Evolutionary conservation across 73 alveolate genomes (phyloP), one percentile per base, ranked within the genome.

Genomic region (Tetrahymena thermophila): DNA sequence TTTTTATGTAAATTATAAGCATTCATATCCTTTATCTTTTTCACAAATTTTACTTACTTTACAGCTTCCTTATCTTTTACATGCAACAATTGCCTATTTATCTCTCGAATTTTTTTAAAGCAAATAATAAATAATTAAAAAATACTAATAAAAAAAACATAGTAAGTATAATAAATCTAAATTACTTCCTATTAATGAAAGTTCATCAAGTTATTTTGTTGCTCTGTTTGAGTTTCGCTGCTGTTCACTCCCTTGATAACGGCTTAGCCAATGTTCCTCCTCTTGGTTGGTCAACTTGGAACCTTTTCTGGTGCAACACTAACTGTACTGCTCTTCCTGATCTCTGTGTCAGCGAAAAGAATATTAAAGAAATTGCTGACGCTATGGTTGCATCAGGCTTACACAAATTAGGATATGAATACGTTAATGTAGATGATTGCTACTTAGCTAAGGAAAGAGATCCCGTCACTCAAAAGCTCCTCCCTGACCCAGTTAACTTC

Each of bases 221-320:
- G 37, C 89, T 71, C 89, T 71, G 89, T 19, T 19, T 85, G 21
- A n/a, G 94, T 23, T 42, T 43, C 16, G 84, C 83, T n/a, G 94
- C 83, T 28, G 94, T 84, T 84, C 57, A 56, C 34, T 11, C 98
- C 35, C 94, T 97, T 55, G 96, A 97, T 34, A 97, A 97, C 94
- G 99, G 99, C 38, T 96, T 97, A 10, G 99, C 97, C 50, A 93
- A 85, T 94, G 97, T 98, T 42, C 99, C 99, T 85, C 97, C 96
- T 94, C 97, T 97, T 98, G 99, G 99, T 25, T 97, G 99, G 99
- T 96, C 97, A 34, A 94, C 98, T 56, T 97, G 99, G 99, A 97
- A 97, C 93, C 96, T 96, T 94, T 97, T 96, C 95, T 97, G 94
- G 28, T 97, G 99, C 94, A 94, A 97, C 58, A 97, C 89, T 13